Evolutionary conservation across 495 filamentous ascomycete species (phyloP), one percentile per base, ranked within the genome.

Genomic region (Parathielavia hyrcaniae): DNA sequence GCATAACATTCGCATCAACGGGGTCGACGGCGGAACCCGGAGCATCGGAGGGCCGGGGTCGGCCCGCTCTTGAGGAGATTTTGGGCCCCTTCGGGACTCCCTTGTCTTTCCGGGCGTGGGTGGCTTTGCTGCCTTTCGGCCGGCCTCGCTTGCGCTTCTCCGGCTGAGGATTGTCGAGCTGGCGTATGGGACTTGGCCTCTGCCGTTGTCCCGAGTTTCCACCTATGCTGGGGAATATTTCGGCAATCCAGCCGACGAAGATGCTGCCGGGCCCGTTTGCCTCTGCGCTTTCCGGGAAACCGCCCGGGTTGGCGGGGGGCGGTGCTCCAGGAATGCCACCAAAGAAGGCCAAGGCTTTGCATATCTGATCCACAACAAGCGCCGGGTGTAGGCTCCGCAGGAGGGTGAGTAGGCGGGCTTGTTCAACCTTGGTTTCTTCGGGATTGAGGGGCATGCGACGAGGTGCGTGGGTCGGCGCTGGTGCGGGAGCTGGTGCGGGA

Each of bases 301-400:
- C 68, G 48, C 71, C 77, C 26, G 3, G 26, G 65, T 79, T 71
- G 30, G 69, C 66, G 1, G 80, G 79, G 20, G 80, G 76, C 12
- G 78, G 79, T 8, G 78, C 80, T 7, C 75, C 79, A 16, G 80
- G 80, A 30, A 81, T 75, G 32, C 80, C 79, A 11, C 80, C 80
- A 66, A 83, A 83, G 53, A 79, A 83, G 35, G 79, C 78, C 54
- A 83, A 64, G 4, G 79, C 80, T 59, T 77, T 83, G 57, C 80
- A 83, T 20, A 83, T 72, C 46, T 81, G 80, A 52, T 83, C 79
- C 11, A 81, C 79, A 1, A 83, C 78, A 17, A 74, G 70, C 30
- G 77, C 57, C 16, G 79, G 80, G 58, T 79, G 71, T 10, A 83
- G 68, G 49, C 77, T 79, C 47, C 78, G 67, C 16, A 83, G 58